A percentile compares a stretch with the other conserved stretches of the same genome.
Evolutionary conservation across 148 eudicot species (phyloP).

Genomic region (Camellia lanceoleosa): DNA sequence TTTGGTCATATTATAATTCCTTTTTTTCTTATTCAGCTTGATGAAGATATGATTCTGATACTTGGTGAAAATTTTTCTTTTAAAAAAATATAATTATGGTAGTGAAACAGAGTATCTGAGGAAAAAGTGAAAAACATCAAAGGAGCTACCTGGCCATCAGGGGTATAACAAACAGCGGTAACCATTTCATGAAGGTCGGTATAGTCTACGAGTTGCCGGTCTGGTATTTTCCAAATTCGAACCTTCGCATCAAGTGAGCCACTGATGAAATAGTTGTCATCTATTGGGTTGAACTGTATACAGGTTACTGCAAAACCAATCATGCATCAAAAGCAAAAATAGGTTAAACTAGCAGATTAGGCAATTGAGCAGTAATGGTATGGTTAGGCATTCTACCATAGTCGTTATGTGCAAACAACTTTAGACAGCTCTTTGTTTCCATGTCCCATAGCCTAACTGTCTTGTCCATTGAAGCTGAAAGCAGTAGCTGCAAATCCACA

Average conservation of each 20-base stretch:
- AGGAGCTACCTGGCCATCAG: slow-evolving; percentile 77
- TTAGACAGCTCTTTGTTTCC: slow-evolving; percentile 61
- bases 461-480: slow-evolving; percentile 99
- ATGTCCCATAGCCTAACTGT: slow-evolving; percentile 94
- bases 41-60: too few relatives aligned
- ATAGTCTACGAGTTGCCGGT: slow-evolving; percentile 76
- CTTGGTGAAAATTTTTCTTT: too few relatives aligned
- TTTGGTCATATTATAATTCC: too few relatives aligned
- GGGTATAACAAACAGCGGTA: slow-evolving; percentile 84
- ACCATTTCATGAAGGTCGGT: slow-evolving; percentile 93
- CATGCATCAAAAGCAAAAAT: slow-evolving; percentile 14
- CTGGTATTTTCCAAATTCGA: slow-evolving; percentile 76
- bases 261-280: slow-evolving; percentile 81
- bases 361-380: background rate
- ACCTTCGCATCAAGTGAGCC: slow-evolving; percentile 92
- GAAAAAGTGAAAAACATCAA: background rate
- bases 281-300: slow-evolving; percentile 88
- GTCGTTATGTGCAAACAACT: slow-evolving; percentile 82
- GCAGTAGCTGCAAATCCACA: slow-evolving; percentile 49
- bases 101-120: too few relatives aligned
- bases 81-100: too few relatives aligned
- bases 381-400: slow-evolving; percentile 48
- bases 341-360: background rate
- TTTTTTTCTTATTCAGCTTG: too few relatives aligned
- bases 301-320: slow-evolving; percentile 68